Percentiles rank a stretch among this genome's conserved stretches.
Evolutionary conservation across 345 rosid genomes (phyloP).

Genomic region (Abelmoschus esculentus): DNA sequence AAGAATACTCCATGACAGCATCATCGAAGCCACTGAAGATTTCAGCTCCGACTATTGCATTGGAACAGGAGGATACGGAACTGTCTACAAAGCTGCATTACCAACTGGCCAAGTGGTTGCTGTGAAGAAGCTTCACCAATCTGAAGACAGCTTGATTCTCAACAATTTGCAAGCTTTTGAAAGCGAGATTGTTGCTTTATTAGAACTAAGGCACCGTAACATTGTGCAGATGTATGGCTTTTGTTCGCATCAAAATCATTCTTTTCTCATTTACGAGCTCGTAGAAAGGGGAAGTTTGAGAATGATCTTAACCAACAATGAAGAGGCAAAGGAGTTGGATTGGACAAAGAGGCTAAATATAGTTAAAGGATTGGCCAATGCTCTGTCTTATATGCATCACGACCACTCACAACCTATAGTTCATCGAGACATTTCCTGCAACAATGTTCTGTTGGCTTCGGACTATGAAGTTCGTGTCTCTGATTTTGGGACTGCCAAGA

Average conservation of each 20-base stretch:
- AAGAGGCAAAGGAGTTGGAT: neutral
- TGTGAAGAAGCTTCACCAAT: constrained; percentile 13
- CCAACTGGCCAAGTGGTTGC: constrained; percentile 5
- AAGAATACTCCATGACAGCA: neutral
- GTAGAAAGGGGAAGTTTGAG: constrained; percentile 11
- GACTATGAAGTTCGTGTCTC: neutral
- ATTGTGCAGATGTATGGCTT: constrained; percentile 11
- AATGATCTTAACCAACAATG: neutral
- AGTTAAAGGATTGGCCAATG: neutral
- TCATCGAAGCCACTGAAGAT: neutral
- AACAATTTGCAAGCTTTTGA: neutral
- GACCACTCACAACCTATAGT: neutral
- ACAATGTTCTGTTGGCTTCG: neutral
- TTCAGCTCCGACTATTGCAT: constrained; percentile 11
- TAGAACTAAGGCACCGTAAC: constrained; percentile 5
- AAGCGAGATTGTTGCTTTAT: constrained; percentile 7
- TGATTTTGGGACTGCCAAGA: constrained; percentile 8
- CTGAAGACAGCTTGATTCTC: neutral
- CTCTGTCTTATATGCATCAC: constrained; percentile 5
- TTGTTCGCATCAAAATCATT: neutral
- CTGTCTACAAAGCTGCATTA: constrained; percentile 11
- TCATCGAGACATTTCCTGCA: constrained; percentile 5
- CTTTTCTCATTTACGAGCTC: constrained; percentile 3
- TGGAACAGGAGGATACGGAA: constrained; percentile 7
- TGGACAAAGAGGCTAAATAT: constrained; percentile 10